Conservation (phyloP, 495 filamentous ascomycete genomes). For the Podospora anserina region DNA sequence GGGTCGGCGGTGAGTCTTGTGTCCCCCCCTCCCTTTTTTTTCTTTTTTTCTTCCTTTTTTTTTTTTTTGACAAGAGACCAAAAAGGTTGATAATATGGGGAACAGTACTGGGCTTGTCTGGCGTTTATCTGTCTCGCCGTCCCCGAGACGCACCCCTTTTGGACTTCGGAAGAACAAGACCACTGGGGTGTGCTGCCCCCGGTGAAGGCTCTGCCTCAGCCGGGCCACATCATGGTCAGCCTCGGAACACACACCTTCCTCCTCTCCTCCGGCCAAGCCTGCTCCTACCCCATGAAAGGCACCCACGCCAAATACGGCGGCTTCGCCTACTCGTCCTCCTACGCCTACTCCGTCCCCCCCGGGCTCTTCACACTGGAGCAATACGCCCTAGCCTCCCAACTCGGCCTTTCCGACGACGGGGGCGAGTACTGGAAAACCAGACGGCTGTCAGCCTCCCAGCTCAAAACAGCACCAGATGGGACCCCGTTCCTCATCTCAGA, state of each 20-base stretch:
- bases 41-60: not conserved
- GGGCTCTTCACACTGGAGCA: slow-evolving; percentile 74
- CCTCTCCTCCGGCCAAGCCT: slow-evolving; percentile 70
- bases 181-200: slow-evolving; percentile 52
- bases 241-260: slow-evolving; percentile 67
- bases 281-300: slow-evolving; percentile 74
- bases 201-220: slow-evolving; percentile 58
- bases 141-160: slow-evolving; percentile 68
- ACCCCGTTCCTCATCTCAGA: slow-evolving; percentile 58
- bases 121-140: slow-evolving; percentile 70
- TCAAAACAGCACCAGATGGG: slow-evolving; percentile 47
- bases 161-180: slow-evolving; percentile 63
- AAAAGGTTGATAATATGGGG: not conserved
- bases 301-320: slow-evolving; percentile 79
- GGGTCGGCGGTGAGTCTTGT: slow-evolving; percentile 45
- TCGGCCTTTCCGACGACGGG: slow-evolving; percentile 72
- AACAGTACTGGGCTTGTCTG: slow-evolving; percentile 68
- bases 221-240: slow-evolving; percentile 63
- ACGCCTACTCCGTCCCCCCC: slow-evolving; percentile 72
- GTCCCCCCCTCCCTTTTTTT: too few relatives aligned
- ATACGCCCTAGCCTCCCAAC: slow-evolving; percentile 67
- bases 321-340: slow-evolving; percentile 71
- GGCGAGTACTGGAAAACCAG: slow-evolving; percentile 78
- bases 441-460: slow-evolving; percentile 54
- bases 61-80: too few relatives aligned